Evolutionary conservation across 208 protist genomes (phyloP).

Genomic region (Leishmania arabica): DNA sequence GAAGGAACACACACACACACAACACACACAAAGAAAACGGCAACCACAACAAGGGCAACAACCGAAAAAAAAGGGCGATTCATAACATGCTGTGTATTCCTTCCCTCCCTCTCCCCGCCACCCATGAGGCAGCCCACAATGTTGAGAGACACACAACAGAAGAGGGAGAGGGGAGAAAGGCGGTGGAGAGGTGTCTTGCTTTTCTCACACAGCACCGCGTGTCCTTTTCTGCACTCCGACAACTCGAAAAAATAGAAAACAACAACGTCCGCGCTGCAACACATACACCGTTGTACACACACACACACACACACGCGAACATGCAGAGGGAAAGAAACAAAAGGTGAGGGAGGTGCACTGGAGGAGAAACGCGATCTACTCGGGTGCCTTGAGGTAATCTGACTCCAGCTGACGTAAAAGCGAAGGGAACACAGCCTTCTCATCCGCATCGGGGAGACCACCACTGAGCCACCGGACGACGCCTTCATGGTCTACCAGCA

Average conservation of each 20-base stretch:
- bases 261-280: too few species aligned
- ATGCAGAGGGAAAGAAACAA: not conserved
- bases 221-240: not conserved
- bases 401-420: constrained; percentile 74
- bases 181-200: not conserved
- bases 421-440: constrained; percentile 57
- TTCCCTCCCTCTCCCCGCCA: not conserved
- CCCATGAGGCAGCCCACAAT: not conserved
- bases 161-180: not conserved
- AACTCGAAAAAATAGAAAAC: not conserved
- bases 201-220: not conserved
- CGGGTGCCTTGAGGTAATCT: constrained; percentile 66
- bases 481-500: constrained; percentile 86
- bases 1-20: not conserved
- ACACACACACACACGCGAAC: constrained; percentile 2
- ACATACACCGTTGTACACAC: not conserved
- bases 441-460: constrained; percentile 80
- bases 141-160: not conserved
- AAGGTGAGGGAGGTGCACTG: not conserved
- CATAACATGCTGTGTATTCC: not conserved
- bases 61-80: not conserved
- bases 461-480: constrained; percentile 79
- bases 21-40: not conserved
- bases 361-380: constrained; percentile 9
- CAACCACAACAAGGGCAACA: not conserved